Evolutionary conservation across 768 basidiomycete species (phyloP).

Genomic region (Lanmaoa rubissima): DNA sequence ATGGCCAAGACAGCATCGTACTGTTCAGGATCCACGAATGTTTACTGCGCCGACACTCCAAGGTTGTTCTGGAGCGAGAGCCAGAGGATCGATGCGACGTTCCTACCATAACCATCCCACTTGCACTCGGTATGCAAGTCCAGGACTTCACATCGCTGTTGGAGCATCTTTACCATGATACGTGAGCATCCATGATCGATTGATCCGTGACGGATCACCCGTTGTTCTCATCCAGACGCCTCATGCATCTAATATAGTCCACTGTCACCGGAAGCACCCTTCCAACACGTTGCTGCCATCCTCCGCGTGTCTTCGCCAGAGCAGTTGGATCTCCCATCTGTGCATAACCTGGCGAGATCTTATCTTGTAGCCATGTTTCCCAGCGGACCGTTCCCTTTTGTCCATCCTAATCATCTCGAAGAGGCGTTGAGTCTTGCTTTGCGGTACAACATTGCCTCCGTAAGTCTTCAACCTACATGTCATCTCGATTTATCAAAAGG

Average conservation of each 20-base stretch:
- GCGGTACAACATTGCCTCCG: conserved; percentile 46
- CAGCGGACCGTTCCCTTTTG: conserved; percentile 43
- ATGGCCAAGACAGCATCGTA: conserved; percentile 12
- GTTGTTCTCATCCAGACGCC: neutral
- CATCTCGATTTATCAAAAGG: neutral
- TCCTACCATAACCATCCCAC: conserved; percentile 34
- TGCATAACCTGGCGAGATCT: conserved; percentile 46
- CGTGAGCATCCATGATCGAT: conserved; percentile 43
- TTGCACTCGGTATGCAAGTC: conserved; percentile 36
- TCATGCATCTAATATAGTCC: conserved; percentile 41
- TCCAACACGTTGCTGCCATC: conserved; percentile 49
- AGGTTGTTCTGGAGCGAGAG: conserved; percentile 2
- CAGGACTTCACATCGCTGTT: conserved; percentile 56
- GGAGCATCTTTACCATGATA: conserved; percentile 66
- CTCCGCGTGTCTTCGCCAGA: conserved; percentile 55
- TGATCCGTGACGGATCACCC: neutral
- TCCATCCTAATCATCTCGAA: conserved; percentile 43
- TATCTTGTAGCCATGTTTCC: conserved; percentile 50
- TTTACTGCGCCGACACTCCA: conserved; percentile 53
- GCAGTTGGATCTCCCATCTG: conserved; percentile 54
- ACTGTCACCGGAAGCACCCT: conserved; percentile 41
- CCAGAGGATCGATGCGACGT: conserved; percentile 2
- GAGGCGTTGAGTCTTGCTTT: conserved; percentile 55
- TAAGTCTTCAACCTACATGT: conserved; percentile 33
- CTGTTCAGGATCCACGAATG: conserved; percentile 58